Conservation (phyloP, 1,284 basidiomycete genomes). For the Puccinia horiana region DNA sequence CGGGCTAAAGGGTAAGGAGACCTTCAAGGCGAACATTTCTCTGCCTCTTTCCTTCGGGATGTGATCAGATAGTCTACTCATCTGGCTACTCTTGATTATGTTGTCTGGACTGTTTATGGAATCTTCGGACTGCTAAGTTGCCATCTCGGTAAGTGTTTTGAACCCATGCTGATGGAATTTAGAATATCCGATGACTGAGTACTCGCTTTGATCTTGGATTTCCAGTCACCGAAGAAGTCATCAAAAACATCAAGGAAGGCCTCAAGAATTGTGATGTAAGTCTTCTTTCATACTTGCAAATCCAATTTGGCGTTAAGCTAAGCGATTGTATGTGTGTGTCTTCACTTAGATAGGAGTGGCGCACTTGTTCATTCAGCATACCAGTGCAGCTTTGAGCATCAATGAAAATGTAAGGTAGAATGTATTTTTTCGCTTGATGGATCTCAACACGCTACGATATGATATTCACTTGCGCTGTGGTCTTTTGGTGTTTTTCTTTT, state of each 20-base stretch:
- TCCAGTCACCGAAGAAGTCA: conserved; percentile 47
- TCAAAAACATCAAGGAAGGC: conserved; percentile 44
- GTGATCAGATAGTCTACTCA: not conserved
- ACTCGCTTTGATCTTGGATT: not conserved
- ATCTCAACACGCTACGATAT: not conserved
- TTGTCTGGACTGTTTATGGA: not conserved
- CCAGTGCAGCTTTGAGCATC: conserved; percentile 57
- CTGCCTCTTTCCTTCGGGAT: not conserved
- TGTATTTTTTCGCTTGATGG: not conserved
- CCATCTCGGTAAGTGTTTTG: conserved; percentile 43
- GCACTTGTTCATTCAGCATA: conserved; percentile 58
- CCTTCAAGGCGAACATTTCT: not conserved
- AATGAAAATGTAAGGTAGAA: conserved; percentile 56
- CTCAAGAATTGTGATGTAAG: conserved; percentile 47
- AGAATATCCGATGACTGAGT: not conserved
- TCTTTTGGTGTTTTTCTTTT: not conserved
- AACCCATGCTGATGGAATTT: not conserved
- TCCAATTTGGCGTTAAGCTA: not conserved
- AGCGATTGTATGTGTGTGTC: not conserved
- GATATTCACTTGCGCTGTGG: not conserved
- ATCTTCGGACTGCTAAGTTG: conserved; percentile 20
- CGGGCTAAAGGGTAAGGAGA: conserved; percentile 45
- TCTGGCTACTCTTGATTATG: not conserved
- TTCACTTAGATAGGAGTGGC: conserved; percentile 47
- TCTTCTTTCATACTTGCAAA: not conserved